Conservation (phyloP, 164 flowering plant genomes). For the Vitis labrusca region DNA sequence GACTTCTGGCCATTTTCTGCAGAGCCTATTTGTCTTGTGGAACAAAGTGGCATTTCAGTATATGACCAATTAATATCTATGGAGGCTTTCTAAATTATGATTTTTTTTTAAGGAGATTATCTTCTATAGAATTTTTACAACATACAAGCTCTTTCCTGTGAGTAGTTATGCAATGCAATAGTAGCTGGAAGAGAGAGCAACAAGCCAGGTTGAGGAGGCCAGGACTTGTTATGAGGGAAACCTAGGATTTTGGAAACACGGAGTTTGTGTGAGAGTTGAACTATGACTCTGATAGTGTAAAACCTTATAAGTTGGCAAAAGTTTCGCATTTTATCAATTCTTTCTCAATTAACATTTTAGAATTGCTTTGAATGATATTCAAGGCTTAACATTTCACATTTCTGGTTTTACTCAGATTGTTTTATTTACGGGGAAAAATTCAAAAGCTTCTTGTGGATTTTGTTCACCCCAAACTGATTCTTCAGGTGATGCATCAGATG, state of each 20-base stretch:
- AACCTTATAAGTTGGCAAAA: no score
- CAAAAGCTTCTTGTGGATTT: constrained; percentile 64
- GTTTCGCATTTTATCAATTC: no score
- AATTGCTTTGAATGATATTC: neutral
- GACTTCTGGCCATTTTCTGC: neutral
- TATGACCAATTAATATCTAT: neutral
- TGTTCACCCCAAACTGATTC: constrained; percentile 73
- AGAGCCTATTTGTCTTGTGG: neutral
- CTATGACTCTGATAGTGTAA: no score
- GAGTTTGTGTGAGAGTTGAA: neutral
- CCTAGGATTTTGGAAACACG: neutral
- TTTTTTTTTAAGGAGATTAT: neutral
- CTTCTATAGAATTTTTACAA: neutral
- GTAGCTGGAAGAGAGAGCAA: neutral
- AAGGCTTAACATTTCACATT: neutral
- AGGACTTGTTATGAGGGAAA: neutral
- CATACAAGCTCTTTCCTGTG: neutral
- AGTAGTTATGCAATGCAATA: neutral
- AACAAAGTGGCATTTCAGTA: neutral
- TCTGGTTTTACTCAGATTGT: constrained; percentile 34
- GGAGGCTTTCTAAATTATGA: no score
- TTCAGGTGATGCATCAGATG: constrained; percentile 43
- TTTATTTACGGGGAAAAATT: constrained; percentile 41
- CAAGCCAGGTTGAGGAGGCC: neutral
- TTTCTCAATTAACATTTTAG: neutral